Evolutionary conservation across 306 rosid genomes (phyloP), one percentile per base, ranked within the genome.

Genomic region (Prinsepia uniflora): DNA sequence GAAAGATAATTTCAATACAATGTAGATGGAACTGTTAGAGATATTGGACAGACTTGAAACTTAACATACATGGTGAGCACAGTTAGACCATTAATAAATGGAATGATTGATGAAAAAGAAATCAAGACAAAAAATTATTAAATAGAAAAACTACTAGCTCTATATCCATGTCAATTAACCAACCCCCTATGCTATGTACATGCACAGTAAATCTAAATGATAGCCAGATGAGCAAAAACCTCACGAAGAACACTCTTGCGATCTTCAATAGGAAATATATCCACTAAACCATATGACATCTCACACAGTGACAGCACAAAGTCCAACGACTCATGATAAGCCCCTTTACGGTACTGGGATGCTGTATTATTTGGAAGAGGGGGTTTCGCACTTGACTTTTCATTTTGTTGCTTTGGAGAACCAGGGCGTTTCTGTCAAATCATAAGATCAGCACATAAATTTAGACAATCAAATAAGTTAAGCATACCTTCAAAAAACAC

Each of bases 281-380:
- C 99, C 84, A 95, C 97, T 83, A 95, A 86, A 47, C 97, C 96
- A 81, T 76, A 91, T 70, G 99, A 95, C 24, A 91, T 95, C 67
- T 95, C 99, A 65, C 99, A 95, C 75, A 95, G 77, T 66, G 99
- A 85, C 82, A 59, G 97, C 83, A 95, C 99, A 71, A 95, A 89
- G 73, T 95, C 96, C 84, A 95, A 63, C 3, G 99, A 95, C 57
- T 86, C 96, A 13, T 86, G 86, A 78, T 94, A 95, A 75, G 99
- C 92, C 70, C 99, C 96, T 84, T 88, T 95, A 70, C 97, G 90
- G 71, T 79, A 85, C 74, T 87, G 96, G 17, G 95, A 78, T 60
- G 84, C 80, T 70, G 60, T 78, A 72, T 75, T 24, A 71, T 67
- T 78, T 54, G 99, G 97, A 73, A 95, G 86, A 40, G 97, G 99